Conservation (phyloP, 768 basidiomycete species). For the Leccinum pellstonianum region DNA sequence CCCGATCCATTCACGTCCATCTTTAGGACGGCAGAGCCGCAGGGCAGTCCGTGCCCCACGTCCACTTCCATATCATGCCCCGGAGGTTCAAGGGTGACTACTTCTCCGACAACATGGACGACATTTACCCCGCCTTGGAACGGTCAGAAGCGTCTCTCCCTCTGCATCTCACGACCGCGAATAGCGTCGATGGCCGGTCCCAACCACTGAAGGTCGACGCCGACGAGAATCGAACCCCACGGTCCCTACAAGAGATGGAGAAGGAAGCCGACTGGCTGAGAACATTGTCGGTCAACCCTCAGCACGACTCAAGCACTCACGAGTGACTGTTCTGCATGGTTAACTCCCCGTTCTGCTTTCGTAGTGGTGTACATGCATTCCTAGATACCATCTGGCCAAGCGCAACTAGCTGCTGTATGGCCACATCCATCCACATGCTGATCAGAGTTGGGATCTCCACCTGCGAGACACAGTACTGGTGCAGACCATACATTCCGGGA, state of each 20-base stretch:
- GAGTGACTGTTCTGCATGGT: not conserved
- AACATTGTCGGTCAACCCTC: slow-evolving; percentile 44
- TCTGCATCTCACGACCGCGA: slow-evolving; percentile 33
- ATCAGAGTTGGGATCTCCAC: slow-evolving; percentile 21
- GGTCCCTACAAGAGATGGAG: slow-evolving; percentile 75
- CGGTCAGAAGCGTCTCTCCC: slow-evolving; percentile 52
- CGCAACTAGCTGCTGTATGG: slow-evolving; percentile 34
- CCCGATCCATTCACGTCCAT: slow-evolving; percentile 5
- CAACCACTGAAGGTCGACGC: slow-evolving; percentile 58
- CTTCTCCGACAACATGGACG: slow-evolving; percentile 64
- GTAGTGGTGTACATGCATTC: slow-evolving; percentile 6
- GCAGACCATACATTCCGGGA: slow-evolving; percentile 12
- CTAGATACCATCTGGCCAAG: slow-evolving; percentile 37
- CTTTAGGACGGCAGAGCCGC: slow-evolving; percentile 82
- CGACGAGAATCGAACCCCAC: slow-evolving; percentile 63
- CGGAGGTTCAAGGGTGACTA: slow-evolving; percentile 67
- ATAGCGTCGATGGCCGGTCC: slow-evolving; percentile 24
- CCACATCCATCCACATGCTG: slow-evolving; percentile 39
- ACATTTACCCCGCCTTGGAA: slow-evolving; percentile 81
- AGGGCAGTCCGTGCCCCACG: slow-evolving; percentile 71
- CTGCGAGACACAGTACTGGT: slow-evolving; percentile 43
- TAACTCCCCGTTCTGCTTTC: not conserved
- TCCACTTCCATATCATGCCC: slow-evolving; percentile 95
- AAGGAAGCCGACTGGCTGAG: slow-evolving; percentile 71
- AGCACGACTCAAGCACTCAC: not conserved